phyloP scores from a whole-genome alignment of 2,329 filamentous ascomycete species.

The Fusarium decemcellulare region DNA sequence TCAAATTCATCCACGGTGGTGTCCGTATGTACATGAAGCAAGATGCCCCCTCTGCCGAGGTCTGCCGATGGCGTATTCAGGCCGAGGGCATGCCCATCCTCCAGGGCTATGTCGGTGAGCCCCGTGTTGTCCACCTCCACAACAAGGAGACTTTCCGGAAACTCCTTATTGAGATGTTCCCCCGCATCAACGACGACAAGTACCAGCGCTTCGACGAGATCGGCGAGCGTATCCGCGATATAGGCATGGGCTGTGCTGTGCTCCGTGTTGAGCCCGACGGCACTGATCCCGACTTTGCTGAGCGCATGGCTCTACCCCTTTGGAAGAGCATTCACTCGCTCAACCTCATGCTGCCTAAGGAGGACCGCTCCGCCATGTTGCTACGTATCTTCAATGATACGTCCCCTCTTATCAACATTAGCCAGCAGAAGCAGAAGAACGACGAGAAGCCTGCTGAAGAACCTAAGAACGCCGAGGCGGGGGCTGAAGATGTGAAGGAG shows the following conservation, averaged over 20 bases:
- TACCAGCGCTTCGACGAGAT: constrained; percentile 89
- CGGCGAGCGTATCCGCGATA: constrained; percentile 82
- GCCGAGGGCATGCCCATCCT: constrained; percentile 93
- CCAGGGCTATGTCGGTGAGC: constrained; percentile 88
- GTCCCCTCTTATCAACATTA: constrained; percentile 83
- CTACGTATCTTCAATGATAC: constrained; percentile 92
- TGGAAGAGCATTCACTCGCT: constrained; percentile 95
- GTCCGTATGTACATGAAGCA: constrained; percentile 99
- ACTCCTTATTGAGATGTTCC: constrained; percentile 97
- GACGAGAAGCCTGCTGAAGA: constrained; percentile 55
- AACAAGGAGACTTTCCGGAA: constrained; percentile 85
- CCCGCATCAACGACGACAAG: constrained; percentile 82
- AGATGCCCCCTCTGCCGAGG: constrained; percentile 87
- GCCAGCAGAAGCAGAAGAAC: constrained; percentile 64
- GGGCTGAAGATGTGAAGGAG: constrained; percentile 43
- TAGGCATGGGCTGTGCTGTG: constrained; percentile 93
- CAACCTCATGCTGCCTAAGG: constrained; percentile 98
- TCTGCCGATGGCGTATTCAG: constrained; percentile 96
- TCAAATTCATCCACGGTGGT: constrained; percentile 96
- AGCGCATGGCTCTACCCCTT: constrained; percentile 89
- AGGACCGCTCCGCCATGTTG: constrained; percentile 93
- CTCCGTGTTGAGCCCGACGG: constrained; percentile 85
- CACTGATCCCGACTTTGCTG: constrained; percentile 70
- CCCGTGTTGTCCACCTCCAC: constrained; percentile 80
- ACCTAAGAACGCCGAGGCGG: constrained; percentile 49